These are phyloP conservation scores for Spathaspora girioi DNA, from an alignment of 805 yeast genomes.

Conservation along the genomic window DNA sequence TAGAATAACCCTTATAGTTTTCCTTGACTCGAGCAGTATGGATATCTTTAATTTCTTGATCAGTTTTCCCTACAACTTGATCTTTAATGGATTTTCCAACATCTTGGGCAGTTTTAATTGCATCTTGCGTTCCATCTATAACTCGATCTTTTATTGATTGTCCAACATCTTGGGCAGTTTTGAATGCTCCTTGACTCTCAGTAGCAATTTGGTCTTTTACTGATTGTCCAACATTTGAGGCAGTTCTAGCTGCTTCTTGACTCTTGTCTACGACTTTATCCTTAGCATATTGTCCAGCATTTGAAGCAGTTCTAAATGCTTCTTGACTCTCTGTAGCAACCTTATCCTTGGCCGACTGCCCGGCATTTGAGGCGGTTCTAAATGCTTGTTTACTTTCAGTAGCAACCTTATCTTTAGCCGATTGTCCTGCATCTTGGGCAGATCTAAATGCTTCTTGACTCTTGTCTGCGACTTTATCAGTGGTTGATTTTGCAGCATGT, in stretches of 20 bases:
- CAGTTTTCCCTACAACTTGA: conserved; percentile 6
- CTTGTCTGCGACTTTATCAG: conserved; percentile 39
- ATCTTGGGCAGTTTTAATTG: conserved; percentile 11
- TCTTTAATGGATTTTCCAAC: background rate
- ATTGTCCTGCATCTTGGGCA: too few relatives aligned
- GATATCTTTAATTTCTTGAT: conserved; percentile 15
- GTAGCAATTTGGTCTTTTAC: background rate
- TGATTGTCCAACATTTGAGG: background rate
- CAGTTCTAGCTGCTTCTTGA: conserved; percentile 9
- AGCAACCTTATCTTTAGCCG: too few relatives aligned
- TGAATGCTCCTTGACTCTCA: conserved; percentile 3
- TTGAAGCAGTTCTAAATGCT: background rate
- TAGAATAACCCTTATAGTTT: conserved; percentile 32
- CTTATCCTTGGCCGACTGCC: background rate
- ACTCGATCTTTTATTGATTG: conserved; percentile 2
- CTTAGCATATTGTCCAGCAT: conserved; percentile 27
- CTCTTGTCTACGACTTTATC: conserved; percentile 40
- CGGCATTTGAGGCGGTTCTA: background rate
- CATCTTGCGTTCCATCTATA: background rate
- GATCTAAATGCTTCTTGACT: conserved; percentile 16
- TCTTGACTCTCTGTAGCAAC: too few relatives aligned
- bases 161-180: background rate
- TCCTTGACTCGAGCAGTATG: conserved; percentile 5
- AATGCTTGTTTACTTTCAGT: conserved; percentile 2
- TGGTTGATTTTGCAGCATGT: conserved; percentile 24